These are phyloP conservation scores for Spatholobus suberectus DNA, from an alignment of 306 rosid species.

Conservation along the genomic window DNA sequence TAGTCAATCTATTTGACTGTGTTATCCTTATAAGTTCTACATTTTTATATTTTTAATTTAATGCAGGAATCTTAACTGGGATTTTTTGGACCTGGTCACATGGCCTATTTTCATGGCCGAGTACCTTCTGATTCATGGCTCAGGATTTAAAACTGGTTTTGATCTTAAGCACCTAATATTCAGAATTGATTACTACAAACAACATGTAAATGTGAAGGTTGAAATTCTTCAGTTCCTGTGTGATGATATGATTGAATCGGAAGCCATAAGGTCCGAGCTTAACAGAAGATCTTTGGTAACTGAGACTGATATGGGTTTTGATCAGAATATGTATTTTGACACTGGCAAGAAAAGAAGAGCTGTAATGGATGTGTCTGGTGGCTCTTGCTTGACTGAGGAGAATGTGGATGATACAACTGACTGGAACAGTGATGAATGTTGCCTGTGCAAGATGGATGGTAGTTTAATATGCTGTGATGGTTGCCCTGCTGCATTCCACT, in stretches of 20 bases:
- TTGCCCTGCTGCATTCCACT: slow-evolving; percentile 98
- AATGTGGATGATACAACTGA: slow-evolving; percentile 67
- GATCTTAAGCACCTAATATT: slow-evolving; percentile 64
- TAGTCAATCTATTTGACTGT: slow-evolving; percentile 35
- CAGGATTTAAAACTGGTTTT: slow-evolving; percentile 66
- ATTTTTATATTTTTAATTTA: slow-evolving; percentile 34
- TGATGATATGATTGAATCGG: slow-evolving; percentile 93
- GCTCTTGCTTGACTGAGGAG: slow-evolving; percentile 62
- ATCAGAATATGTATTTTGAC: slow-evolving; percentile 66
- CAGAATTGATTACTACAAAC: slow-evolving; percentile 71
- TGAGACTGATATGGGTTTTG: slow-evolving; percentile 68
- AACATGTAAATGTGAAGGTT: slow-evolving; percentile 71
- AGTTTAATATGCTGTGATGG: slow-evolving; percentile 98
- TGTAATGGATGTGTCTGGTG: slow-evolving; percentile 57
- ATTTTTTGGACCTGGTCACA: slow-evolving; percentile 81
- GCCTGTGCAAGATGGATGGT: slow-evolving; percentile 98
- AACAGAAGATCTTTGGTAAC: slow-evolving; percentile 81
- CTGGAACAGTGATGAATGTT: slow-evolving; percentile 96
- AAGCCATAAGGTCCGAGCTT: slow-evolving; percentile 84
- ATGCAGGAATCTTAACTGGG: slow-evolving; percentile 95
- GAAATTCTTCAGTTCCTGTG: slow-evolving; percentile 85
- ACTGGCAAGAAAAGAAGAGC: slow-evolving; percentile 70
- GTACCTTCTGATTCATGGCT: slow-evolving; percentile 80
- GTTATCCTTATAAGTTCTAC: slow-evolving; percentile 27
- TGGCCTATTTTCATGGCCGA: slow-evolving; percentile 96